Evolutionary conservation across 352 stramenopile genomes (phyloP), one percentile per base, ranked within the genome.

Genomic region (Phytophthora nicotianae): DNA sequence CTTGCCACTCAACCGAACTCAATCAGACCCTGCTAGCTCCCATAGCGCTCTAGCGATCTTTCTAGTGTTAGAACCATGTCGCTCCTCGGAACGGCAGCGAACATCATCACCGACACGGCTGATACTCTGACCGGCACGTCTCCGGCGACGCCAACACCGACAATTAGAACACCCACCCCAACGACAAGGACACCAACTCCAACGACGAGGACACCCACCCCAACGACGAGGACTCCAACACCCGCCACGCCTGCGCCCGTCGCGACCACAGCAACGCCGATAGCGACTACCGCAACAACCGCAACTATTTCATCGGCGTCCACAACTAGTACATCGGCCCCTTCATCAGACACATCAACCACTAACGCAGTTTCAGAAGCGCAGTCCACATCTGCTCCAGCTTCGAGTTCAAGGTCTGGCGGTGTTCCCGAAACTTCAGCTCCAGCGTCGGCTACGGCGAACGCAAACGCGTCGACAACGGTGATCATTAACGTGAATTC

Each of bases 401-500:
- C 35, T 43, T 70, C 37, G 1, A 61, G 16, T 46, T 62, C 60
- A 6, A 62, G 50, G 38, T 52, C 49, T 29, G 56, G 16, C 14
- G 41, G 40, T 20, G 13, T 26, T 40, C 0, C 53, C 1, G 54
- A 51, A n/a, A 69, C 61, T 17, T 26, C 24, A 24, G 50, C 53
- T 0, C 54, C 57, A n/a, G 50, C 46, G 24, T 53, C 52, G 17
- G 45, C 62, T 4, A 50, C 48, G 8, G 58, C 68, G 23, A 73
- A 33, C 11, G 58, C 68, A 19, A 73, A 61, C 13, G 59, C 68
- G 2, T 58, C 68, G 10, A 48, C 62, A 3, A 75, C 62, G 5
- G 53, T 75, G 14, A 53, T 68, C 19, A 43, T 70, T 17, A 50
- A 58, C 19, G 43, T 58, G 10, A 33, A 55, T 35, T 66, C 63